Percentiles rank a stretch among this genome's conserved stretches.
Conservation (phyloP, 306 rosid genomes). For the Citrullus amarus region DNA sequence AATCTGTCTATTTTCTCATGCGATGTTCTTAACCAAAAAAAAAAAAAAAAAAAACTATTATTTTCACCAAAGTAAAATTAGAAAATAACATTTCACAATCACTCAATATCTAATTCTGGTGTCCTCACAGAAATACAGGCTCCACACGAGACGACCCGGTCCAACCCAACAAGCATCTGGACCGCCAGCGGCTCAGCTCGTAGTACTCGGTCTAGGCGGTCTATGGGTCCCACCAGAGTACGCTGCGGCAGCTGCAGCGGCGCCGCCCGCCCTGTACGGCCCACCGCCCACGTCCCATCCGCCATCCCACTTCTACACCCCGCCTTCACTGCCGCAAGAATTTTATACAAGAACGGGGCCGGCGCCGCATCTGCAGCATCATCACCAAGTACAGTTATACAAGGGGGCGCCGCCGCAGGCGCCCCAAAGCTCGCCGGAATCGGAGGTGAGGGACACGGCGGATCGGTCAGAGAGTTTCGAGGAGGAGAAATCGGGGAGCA, state of each 20-base stretch:
- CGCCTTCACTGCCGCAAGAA: constrained; percentile 53
- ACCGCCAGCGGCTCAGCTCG: constrained; percentile 56
- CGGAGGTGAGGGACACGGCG: constrained; percentile 30
- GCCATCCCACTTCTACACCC: constrained; percentile 38
- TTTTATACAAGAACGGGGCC: constrained; percentile 29
- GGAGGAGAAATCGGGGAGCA: constrained; percentile 82
- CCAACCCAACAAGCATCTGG: constrained; percentile 59
- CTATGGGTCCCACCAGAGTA: constrained; percentile 96
- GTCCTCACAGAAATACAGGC: constrained; percentile 71
- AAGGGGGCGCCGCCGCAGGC: constrained; percentile 27
- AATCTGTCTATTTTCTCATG: too few relatives aligned
- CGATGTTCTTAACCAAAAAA: too few relatives aligned
- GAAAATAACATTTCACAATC: too few relatives aligned
- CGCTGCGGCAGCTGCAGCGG: constrained; percentile 38
- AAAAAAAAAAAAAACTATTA: too few relatives aligned
- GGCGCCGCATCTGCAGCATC: constrained; percentile 40
- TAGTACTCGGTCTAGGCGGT: constrained; percentile 58
- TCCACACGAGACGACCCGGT: constrained; percentile 88
- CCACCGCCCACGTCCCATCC: constrained; percentile 35
- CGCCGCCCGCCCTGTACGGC: constrained; percentile 47
- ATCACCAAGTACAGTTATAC: constrained; percentile 59
- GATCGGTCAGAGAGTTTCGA: constrained; percentile 81
- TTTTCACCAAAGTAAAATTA: neutral
- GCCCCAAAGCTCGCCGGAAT: constrained; percentile 45
- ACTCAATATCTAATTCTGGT: neutral